Percentiles rank a stretch among this genome's conserved stretches.
Evolutionary conservation across 176 grass and related monocot genomes (phyloP).

Genomic region (Oryza officinalis): DNA sequence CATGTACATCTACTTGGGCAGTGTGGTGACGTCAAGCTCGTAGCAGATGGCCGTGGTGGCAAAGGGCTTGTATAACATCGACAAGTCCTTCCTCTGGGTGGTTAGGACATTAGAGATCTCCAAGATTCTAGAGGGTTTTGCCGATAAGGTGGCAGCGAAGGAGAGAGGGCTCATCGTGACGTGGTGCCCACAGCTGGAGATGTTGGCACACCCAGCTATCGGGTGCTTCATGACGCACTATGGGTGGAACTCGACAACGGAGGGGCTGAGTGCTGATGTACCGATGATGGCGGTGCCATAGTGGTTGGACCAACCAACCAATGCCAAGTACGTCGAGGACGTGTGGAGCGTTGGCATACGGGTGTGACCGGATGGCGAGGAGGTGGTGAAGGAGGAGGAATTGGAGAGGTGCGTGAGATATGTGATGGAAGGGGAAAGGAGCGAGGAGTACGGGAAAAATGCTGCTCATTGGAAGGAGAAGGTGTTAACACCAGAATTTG

Average conservation of each 20-base stretch:
- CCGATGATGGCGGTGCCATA: slow-evolving; percentile 50
- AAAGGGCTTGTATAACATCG: slow-evolving; percentile 33
- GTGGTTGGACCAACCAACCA: slow-evolving; percentile 61
- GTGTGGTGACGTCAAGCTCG: neutral
- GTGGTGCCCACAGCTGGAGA: slow-evolving; percentile 66
- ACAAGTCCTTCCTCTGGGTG: slow-evolving; percentile 49
- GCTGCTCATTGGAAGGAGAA: too few relatives aligned
- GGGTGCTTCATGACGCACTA: slow-evolving; percentile 76
- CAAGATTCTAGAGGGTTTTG: slow-evolving; percentile 33
- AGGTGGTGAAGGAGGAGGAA: too few relatives aligned
- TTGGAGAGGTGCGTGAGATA: too few relatives aligned
- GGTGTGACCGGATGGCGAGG: too few relatives aligned
- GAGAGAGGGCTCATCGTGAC: slow-evolving; percentile 32
- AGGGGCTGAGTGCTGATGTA: slow-evolving; percentile 22
- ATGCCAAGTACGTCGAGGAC: slow-evolving; percentile 64
- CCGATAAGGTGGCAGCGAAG: neutral
- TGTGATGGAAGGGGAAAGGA: too few relatives aligned
- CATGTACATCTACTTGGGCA: slow-evolving; percentile 55
- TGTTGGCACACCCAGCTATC: slow-evolving; percentile 40
- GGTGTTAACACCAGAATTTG: too few relatives aligned
- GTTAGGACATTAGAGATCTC: slow-evolving; percentile 29
- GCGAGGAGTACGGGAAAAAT: too few relatives aligned
- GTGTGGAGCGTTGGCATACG: neutral
- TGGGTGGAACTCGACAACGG: slow-evolving; percentile 65
- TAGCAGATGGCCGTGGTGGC: slow-evolving; percentile 46